Evolutionary conservation across 768 basidiomycete genomes (phyloP).

Genomic region (Lentinula detonsa): DNA sequence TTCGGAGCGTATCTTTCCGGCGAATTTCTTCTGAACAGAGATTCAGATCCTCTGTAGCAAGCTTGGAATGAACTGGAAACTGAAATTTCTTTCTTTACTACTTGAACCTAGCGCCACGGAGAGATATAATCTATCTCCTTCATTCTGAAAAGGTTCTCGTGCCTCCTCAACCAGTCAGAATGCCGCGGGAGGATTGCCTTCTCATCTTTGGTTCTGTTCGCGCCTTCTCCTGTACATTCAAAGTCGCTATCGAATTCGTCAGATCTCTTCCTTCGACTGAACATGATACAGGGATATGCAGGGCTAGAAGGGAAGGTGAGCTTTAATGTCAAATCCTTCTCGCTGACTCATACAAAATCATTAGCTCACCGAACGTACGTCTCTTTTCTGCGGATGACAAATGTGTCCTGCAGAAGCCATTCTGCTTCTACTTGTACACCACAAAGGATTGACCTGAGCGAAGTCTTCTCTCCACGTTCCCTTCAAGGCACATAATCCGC

Average conservation of each 20-base stretch:
- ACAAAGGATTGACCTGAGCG: not conserved
- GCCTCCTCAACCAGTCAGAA: not conserved
- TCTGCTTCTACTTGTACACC: not conserved
- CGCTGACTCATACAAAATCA: not conserved
- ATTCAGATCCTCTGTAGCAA: not conserved
- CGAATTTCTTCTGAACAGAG: not conserved
- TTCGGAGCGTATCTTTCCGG: not conserved
- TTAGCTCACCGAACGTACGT: not conserved
- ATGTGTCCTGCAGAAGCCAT: not conserved
- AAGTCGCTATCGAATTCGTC: not conserved
- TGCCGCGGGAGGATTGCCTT: not conserved
- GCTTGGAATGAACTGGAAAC: not conserved
- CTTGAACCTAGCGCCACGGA: not conserved
- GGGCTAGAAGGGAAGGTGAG: not conserved
- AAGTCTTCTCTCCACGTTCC: constrained; percentile 2
- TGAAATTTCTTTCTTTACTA: not conserved
- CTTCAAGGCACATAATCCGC: constrained; percentile 3
- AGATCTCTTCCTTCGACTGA: not conserved
- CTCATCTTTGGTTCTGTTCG: not conserved
- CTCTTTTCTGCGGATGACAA: constrained; percentile 2
- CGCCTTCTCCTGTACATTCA: not conserved
- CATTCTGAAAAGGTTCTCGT: not conserved
- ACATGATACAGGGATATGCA: not conserved
- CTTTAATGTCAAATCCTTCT: not conserved
- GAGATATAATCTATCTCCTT: not conserved